These are phyloP conservation scores for Chlorella vulgaris DNA, from an alignment of 139 green algal genomes.

Conservation along the genomic window DNA sequence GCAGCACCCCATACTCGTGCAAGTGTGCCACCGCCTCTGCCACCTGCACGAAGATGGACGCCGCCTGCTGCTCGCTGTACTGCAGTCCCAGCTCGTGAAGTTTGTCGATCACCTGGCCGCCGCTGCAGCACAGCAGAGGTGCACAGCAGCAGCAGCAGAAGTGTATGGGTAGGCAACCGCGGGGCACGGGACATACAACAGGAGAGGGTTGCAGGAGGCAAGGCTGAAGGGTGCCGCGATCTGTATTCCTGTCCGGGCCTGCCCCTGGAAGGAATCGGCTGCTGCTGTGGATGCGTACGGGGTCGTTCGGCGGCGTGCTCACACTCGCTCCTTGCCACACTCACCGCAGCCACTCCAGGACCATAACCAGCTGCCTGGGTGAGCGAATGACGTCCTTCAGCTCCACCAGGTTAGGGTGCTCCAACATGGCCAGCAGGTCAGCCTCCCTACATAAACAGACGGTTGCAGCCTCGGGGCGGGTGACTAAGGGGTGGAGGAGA, in stretches of 20 bases:
- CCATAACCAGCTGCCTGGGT: constrained; percentile 48
- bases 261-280: no score
- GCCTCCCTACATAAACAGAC: constrained; percentile 51
- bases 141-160: background rate
- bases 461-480: background rate
- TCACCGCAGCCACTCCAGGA: constrained; percentile 57
- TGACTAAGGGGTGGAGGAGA: no score
- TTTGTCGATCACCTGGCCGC: constrained; percentile 50
- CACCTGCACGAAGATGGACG: constrained; percentile 53
- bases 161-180: background rate
- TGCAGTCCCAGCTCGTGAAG: constrained; percentile 47
- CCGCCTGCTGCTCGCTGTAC: constrained; percentile 58
- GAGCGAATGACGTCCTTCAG: constrained; percentile 52
- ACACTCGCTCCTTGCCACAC: background rate
- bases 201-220: background rate
- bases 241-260: no score
- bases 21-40: constrained; percentile 44
- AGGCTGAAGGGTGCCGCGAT: background rate
- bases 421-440: constrained; percentile 64
- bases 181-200: background rate
- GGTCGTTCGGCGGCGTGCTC: background rate
- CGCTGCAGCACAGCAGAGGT: background rate
- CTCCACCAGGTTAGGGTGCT: constrained; percentile 81
- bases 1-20: constrained; percentile 52
- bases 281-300: no score